Evolutionary conservation across 2,329 filamentous ascomycete species (phyloP).

Genomic region (Microascus cirrosus): DNA sequence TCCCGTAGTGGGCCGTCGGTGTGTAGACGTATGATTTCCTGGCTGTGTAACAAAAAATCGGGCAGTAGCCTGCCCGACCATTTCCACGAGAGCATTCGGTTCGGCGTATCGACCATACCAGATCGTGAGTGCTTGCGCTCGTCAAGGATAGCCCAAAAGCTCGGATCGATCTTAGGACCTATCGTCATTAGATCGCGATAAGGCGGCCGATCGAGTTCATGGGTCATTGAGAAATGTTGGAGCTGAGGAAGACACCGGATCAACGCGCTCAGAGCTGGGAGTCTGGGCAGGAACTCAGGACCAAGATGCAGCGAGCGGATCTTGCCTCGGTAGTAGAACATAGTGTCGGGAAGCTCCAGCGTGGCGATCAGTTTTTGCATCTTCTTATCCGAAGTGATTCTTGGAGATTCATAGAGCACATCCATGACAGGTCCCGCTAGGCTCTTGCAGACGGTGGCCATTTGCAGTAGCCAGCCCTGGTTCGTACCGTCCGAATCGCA

Average conservation of each 20-base stretch:
- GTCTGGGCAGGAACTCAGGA: slow-evolving; percentile 4
- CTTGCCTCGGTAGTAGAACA: slow-evolving; percentile 58
- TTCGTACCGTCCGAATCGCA: slow-evolving; percentile 32
- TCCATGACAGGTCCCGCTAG: slow-evolving; percentile 65
- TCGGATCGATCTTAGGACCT: background rate
- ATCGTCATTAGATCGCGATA: slow-evolving; percentile 1
- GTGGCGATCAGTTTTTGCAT: slow-evolving; percentile 34
- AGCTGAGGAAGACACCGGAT: slow-evolving; percentile 2
- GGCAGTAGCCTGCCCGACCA: slow-evolving; percentile 3
- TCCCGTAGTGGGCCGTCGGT: slow-evolving; percentile 12
- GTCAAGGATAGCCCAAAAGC: background rate
- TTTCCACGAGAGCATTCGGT: slow-evolving; percentile 1
- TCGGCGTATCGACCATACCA: slow-evolving; percentile 2
- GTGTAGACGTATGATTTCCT: background rate
- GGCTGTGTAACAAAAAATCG: background rate
- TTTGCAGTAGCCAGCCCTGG: slow-evolving; percentile 53
- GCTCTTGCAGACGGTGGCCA: slow-evolving; percentile 48
- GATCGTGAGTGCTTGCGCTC: background rate
- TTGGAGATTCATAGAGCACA: slow-evolving; percentile 59
- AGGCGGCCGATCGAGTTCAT: slow-evolving; percentile 5
- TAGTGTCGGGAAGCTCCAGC: slow-evolving; percentile 37
- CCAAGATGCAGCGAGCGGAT: slow-evolving; percentile 61
- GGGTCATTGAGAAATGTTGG: slow-evolving; percentile 1
- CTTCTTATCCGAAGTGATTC: slow-evolving; percentile 38
- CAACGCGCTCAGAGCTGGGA: background rate